A percentile compares a stretch with the other conserved stretches of the same genome.
Evolutionary conservation across 108 stramenopile genomes (phyloP).

Genomic region (Nannochloropsis salina): DNA sequence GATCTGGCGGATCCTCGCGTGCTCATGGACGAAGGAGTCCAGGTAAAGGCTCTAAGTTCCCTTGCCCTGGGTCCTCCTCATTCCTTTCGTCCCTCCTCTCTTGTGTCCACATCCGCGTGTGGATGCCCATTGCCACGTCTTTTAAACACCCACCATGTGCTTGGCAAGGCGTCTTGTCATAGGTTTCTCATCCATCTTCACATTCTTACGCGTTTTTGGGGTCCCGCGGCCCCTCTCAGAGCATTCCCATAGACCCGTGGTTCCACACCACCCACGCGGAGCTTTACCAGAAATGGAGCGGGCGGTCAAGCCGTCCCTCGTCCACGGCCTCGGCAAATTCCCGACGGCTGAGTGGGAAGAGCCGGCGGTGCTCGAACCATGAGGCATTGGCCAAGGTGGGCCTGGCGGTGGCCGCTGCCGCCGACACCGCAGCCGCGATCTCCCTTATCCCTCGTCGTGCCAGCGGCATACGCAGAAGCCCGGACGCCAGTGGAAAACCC

Average conservation of each 20-base stretch:
- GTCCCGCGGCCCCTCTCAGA: not conserved
- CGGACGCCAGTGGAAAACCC: too few species aligned
- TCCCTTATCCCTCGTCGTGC: not conserved
- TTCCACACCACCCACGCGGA: conserved; percentile 3
- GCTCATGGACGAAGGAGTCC: not conserved
- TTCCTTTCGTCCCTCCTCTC: not conserved
- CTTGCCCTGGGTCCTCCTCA: not conserved
- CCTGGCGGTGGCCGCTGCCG: not conserved
- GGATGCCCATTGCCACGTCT: too few species aligned
- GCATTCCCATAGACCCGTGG: not conserved
- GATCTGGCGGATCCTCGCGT: not conserved
- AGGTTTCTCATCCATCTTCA: not conserved
- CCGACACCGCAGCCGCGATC: not conserved
- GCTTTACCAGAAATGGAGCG: not conserved
- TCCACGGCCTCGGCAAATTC: not conserved
- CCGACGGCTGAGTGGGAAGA: not conserved
- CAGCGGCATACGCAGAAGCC: not conserved
- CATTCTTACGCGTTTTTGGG: not conserved
- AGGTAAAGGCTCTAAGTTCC: not conserved
- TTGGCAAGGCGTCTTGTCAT: not conserved
- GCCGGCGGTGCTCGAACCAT: not conserved
- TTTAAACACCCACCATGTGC: not conserved
- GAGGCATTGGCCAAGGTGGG: not conserved
- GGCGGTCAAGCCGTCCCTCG: not conserved
- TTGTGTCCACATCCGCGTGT: too few species aligned